Evolutionary conservation across 192 early-diverging fungal species (phyloP), one percentile per base, ranked within the genome.

Genomic region (Chytriomyces confervae): DNA sequence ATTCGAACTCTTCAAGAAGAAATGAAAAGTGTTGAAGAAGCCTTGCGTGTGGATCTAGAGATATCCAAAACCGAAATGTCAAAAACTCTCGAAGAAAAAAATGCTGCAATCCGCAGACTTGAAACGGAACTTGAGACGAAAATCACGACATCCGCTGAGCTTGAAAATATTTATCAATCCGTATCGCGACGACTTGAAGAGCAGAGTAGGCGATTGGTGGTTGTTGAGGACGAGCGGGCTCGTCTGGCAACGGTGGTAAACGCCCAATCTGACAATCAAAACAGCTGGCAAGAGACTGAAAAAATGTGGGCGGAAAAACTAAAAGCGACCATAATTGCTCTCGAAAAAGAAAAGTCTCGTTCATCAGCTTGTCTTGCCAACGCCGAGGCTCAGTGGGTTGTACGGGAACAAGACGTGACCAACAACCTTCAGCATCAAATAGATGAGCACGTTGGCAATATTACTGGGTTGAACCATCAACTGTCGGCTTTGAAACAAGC

Each of bases 401-500:
- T 1, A 4, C 36, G 36, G 36, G 36, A 36, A 36, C 72, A 74
- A 74, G 61, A 62, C 72, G 9, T 74, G 72, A 61, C 72, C 72
- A 10, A 62, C 63, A 8, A 61, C 72, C 36, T 74, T 74, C 61
- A 62, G 72, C 61, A 74, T 61, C 8, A 36, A 36, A 36, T 60
- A 16, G 57, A n/a, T 60, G 57, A n/a, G 57, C 16, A 60, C 16
- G 20, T 23, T 60, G 57, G 18, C 36, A 36, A 36, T 36, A 36
- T 36, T 36, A 36, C 36, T 36, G 36, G 2, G 36, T 61, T 61
- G 16, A n/a, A 61, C 3, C 57, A 61, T 61, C 23, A n/a, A 61
- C 18, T 61, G 16, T 61, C 16, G 57, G 57, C 5, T 5, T 5
- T 61, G 16, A 61, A n/a, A 23, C 23, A 2, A 61, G 2, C 16